A percentile compares a stretch with the other conserved stretches of the same genome.
phyloP scores from a whole-genome alignment of 2,329 filamentous ascomycete genomes.

The Grosmannia penicillata region DNA sequence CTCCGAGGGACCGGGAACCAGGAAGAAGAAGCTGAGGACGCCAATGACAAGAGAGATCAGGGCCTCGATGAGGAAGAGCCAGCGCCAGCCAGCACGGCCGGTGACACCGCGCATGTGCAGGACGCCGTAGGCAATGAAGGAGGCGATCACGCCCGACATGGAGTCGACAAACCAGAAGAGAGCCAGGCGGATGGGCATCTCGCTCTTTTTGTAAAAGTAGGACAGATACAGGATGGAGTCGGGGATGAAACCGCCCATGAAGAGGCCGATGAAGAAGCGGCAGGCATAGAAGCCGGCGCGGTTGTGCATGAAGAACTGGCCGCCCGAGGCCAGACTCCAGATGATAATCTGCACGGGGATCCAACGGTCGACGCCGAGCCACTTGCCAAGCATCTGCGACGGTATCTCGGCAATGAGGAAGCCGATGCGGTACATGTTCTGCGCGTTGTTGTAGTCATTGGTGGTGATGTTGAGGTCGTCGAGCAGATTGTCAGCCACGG shows the following conservation, averaged over 20 bases:
- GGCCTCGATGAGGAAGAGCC: slow-evolving; percentile 39
- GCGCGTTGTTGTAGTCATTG: slow-evolving; percentile 39
- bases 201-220: slow-evolving; percentile 58
- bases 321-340: slow-evolving; percentile 30
- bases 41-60: slow-evolving; percentile 27
- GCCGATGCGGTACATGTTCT: slow-evolving; percentile 17
- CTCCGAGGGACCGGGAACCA: slow-evolving; percentile 26
- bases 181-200: slow-evolving; percentile 50
- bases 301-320: slow-evolving; percentile 36
- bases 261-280: slow-evolving; percentile 27
- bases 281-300: slow-evolving; percentile 33
- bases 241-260: slow-evolving; percentile 34
- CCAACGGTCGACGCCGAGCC: slow-evolving; percentile 40
- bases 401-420: slow-evolving; percentile 44
- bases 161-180: slow-evolving; percentile 49
- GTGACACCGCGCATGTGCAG: slow-evolving; percentile 33
- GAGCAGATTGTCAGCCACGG: slow-evolving; percentile 47
- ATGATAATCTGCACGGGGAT: slow-evolving; percentile 36
- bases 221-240: slow-evolving; percentile 50
- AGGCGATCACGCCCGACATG: slow-evolving; percentile 28
- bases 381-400: slow-evolving; percentile 41
- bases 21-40: slow-evolving; percentile 29
- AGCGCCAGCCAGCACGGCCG: slow-evolving; percentile 30
- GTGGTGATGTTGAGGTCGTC: slow-evolving; percentile 31
- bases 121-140: slow-evolving; percentile 29